Base-by-base conservation (phyloP, 2,329 filamentous ascomycete genomes). In the Ceratocystis smalleyi region DNA sequence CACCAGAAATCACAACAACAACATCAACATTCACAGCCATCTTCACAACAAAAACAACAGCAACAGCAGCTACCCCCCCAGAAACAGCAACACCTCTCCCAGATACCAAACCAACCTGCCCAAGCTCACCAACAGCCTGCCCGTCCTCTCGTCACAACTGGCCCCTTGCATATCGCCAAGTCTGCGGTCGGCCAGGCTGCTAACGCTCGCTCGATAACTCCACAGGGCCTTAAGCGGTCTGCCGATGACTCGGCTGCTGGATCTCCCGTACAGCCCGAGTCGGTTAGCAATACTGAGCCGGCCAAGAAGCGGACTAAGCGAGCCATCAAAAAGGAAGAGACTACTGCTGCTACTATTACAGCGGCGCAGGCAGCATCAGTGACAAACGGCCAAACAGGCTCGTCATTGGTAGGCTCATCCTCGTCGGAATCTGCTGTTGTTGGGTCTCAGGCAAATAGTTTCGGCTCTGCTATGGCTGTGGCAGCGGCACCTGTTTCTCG, bases 231-330 rank as follows among this genome's bases (percentile, higher is more conserved):
- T 15, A 67, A 67, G 54, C 68, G 68, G 22, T 65, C 68, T 6
- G 64, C 66, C 12, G 69, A 70, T 17, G 65, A 69, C 43, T 69
- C 71, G 55, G 65, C 65, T 32, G 68, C 66, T 5, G 67, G 67
- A 1, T 64, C 67, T 22, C 49, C 67, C 19, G 62, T 67, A 12
- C 69, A 64, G 6, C 57, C 66, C 4, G 68, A 69, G 22, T 62
- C 63, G 1, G 59, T 59, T 17, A 63, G 68, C 3, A 62, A 55
- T 8, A 66, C 67, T 45, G 73, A 75, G 24, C 71, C 72, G 19
- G 68, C 70, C 19, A 69, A 69, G 15, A 77, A 75, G 69, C 77
- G 75, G 69, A 73, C 74, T 47, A 77, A 77, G 67, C 72, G 74
- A 2, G 66, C 65, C 3, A 54, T 67, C 1, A 77, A 71, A 62